Evolutionary conservation across 305 asterid genomes (phyloP), one percentile per base, ranked within the genome.

Genomic region (Fraxinus sp.): DNA sequence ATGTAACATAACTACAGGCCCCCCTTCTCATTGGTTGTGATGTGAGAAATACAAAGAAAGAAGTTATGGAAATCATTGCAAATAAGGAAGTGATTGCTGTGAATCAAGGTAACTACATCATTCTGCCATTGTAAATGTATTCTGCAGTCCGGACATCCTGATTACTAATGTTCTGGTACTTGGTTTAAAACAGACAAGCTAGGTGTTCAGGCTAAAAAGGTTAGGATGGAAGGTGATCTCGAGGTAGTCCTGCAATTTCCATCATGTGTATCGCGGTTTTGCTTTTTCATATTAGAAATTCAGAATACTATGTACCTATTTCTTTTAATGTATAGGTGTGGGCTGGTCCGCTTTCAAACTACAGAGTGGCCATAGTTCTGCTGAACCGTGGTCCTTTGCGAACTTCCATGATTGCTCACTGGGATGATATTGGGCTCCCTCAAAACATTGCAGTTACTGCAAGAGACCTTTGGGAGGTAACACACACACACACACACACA

Each of bases 1-100:
- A 28, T 8, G 5, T 30, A 33, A 20, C 39, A 26, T 18, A 16
- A 76, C 84, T n/a, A 7, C 86, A 94, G 97, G 96, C 99, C 76
- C 98, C 99, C n/a, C 95, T 95, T 33, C 91, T 94, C 74, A 91
- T 95, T 24, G 99, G 99, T 13, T 94, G 97, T 81, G 97, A 95
- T 78, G 92, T 95, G 82, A 92, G 94, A 89, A 91, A 86, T 57
- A 79, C 84, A 57, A 79, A 87, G 11, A 87, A 91, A 70, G 95
- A 95, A 22, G 86, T 85, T 18, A 79, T 87, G 89, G 91, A 88
- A 26, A 94, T 95, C 20, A 88, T 95, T 82, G 83, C 90, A 41
- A 95, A 95, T 83, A 79, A 85, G 80, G 98, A 95, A 86, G 98
- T 92, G 76, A 93, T 95, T 10, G 92, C 89, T 1, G 94, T 95